Base-by-base conservation (phyloP, 1,284 basidiomycete genomes). In the Microbotryomycetes sp. region DNA sequence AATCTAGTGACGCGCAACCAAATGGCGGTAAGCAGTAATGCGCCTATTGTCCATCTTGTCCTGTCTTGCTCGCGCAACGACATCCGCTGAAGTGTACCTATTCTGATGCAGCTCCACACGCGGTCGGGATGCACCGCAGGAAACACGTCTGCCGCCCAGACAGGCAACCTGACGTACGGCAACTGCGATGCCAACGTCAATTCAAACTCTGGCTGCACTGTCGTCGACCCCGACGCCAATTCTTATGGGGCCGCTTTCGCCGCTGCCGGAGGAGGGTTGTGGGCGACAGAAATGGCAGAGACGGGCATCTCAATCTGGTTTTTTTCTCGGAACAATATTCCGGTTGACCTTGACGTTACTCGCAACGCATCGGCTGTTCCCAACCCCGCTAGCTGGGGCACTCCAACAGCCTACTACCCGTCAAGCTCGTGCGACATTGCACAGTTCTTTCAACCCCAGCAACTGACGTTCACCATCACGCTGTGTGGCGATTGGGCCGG, bases 1-100 rank as follows among this genome's bases (percentile, higher is more conserved):
- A 55, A 89, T 71, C 82, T 87, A 68, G 86, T 87, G 72, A 86
- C 82, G 29, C 81, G 83, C 68, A 87, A 90, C 73, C 88, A 89
- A 74, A 84, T 84, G 31, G 89, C 89, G 15, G 79, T 91, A 54
- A 88, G 50, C 28, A n/a, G 28, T 41, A 90, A 72, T 88, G 87
- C 29, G 61, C 63, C 29, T 56, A 61, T 35, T 66, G 67, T 65
- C 68, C 47, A 62, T 65, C 64, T 4, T 11, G 16, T 28, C n/a
- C n/a, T n/a, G 15, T 29, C 26, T 24, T 49, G 6, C n/a, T 11
- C 54, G 49, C 54, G 45, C 16, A 11, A 11, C 41, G 29, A 18
- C 11, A 48, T 41, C 18, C 11, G 35, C 35, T 41, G 35, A 41
- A 9, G 35, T 41, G 11, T 9, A 41, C 35, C 18, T 41, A 18